These are phyloP conservation scores for Aspergillus novofumigatus DNA, from an alignment of 2,329 filamentous ascomycete species.

Conservation along the genomic window DNA sequence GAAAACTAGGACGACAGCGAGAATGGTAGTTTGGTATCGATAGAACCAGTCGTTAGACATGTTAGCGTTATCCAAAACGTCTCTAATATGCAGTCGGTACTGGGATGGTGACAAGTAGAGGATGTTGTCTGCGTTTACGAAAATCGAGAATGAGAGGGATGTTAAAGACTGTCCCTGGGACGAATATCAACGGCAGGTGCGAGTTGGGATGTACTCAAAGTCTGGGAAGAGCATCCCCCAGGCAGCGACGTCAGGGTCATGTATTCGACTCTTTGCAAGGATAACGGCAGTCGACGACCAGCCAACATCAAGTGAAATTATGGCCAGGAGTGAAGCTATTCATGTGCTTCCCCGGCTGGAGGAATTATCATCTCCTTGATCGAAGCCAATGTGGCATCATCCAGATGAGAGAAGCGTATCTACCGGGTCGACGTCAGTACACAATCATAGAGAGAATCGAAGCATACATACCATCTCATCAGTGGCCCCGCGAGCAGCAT, in stretches of 20 bases:
- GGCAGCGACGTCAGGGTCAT: not conserved
- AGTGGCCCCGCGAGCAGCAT: slow-evolving; percentile 47
- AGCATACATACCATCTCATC: slow-evolving; percentile 64
- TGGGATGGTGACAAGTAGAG: slow-evolving; percentile 5
- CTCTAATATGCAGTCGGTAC: slow-evolving; percentile 5
- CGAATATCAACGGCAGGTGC: not conserved
- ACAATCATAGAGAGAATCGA: not conserved
- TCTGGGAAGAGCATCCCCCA: not conserved
- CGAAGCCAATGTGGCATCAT: slow-evolving; percentile 27
- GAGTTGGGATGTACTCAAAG: not conserved
- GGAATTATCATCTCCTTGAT: slow-evolving; percentile 36
- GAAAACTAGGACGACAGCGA: slow-evolving; percentile 44
- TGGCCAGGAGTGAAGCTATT: slow-evolving; percentile 17
- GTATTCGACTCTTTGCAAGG: not conserved
- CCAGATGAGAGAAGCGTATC: slow-evolving; percentile 40
- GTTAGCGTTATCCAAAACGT: slow-evolving; percentile 3
- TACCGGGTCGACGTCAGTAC: slow-evolving; percentile 16
- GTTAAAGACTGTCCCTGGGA: not conserved
- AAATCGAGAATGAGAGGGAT: not conserved
- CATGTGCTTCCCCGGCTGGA: slow-evolving; percentile 21
- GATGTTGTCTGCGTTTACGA: not conserved
- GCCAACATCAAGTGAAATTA: slow-evolving; percentile 21
- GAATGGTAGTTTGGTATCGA: slow-evolving; percentile 33
- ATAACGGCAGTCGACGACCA: not conserved
- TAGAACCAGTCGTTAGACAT: slow-evolving; percentile 27